Evolutionary conservation across 2,329 filamentous ascomycete species (phyloP).

Genomic region (Exophiala calicioides): DNA sequence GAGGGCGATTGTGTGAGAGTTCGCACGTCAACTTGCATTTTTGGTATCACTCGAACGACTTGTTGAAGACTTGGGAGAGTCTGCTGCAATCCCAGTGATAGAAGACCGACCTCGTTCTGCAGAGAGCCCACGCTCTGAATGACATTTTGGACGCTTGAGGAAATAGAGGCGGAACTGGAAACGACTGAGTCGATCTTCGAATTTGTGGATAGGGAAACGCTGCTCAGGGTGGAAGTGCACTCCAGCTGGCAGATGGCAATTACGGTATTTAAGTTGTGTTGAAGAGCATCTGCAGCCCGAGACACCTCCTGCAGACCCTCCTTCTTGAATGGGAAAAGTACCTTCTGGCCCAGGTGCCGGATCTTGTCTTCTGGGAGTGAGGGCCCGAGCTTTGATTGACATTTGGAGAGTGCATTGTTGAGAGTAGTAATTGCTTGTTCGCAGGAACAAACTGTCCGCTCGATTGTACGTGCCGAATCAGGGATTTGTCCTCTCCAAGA

Average conservation of each 20-base stretch:
- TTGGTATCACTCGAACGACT: not conserved
- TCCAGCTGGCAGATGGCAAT: conserved; percentile 4
- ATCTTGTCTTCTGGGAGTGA: conserved; percentile 4
- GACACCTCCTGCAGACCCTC: conserved; percentile 1
- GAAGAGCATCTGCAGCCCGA: conserved; percentile 1
- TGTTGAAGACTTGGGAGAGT: not conserved
- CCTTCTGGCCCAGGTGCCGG: not conserved
- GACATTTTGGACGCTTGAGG: not conserved
- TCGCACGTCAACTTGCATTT: not conserved
- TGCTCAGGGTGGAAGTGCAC: not conserved
- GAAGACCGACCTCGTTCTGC: not conserved
- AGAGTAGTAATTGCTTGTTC: not conserved
- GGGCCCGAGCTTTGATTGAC: conserved; percentile 2
- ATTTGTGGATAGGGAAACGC: not conserved
- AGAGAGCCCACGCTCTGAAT: not conserved
- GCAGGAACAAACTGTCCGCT: not conserved
- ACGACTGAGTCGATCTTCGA: conserved; percentile 5
- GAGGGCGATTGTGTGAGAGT: not conserved
- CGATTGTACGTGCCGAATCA: conserved; percentile 2
- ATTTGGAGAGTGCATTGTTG: not conserved
- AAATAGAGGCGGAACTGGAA: not conserved
- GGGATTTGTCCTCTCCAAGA: conserved; percentile 1
- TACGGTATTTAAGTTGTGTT: conserved; percentile 9
- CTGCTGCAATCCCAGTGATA: not conserved
- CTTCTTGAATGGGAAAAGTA: conserved; percentile 8